Conservation (phyloP, 441 rosid genomes). For the Populus trichocarpa region DNA sequence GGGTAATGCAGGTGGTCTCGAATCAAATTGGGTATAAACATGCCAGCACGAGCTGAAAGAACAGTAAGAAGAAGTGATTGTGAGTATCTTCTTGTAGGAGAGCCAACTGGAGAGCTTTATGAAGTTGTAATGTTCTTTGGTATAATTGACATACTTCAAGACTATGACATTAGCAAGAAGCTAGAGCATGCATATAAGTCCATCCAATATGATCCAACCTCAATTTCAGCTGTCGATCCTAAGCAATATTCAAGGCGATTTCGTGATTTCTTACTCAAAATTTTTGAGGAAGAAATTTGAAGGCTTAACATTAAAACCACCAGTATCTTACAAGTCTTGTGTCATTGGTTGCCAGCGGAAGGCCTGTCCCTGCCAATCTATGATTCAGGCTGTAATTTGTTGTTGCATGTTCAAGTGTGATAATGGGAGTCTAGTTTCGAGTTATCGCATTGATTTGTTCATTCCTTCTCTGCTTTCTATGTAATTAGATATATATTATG, state of each 20-base stretch:
- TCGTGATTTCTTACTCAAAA: slow-evolving; percentile 78
- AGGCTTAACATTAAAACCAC: neutral
- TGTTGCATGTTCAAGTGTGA: neutral
- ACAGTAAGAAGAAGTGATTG: slow-evolving; percentile 56
- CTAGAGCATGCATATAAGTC: slow-evolving; percentile 94
- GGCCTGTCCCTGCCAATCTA: neutral
- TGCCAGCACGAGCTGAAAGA: slow-evolving; percentile 76
- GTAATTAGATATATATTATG: neutral
- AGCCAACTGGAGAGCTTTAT: slow-evolving; percentile 71
- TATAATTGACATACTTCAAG: slow-evolving; percentile 63
- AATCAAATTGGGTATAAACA: slow-evolving; percentile 64
- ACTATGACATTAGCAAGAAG: slow-evolving; percentile 56
- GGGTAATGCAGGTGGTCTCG: slow-evolving; percentile 59
- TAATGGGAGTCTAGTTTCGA: neutral
- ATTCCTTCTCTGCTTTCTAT: neutral
- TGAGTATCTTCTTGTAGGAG: slow-evolving; percentile 76
- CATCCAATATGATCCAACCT: slow-evolving; percentile 88
- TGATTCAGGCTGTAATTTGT: neutral
- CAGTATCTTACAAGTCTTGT: neutral
- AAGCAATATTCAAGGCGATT: slow-evolving; percentile 89
- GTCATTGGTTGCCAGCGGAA: neutral
- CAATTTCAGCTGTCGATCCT: slow-evolving; percentile 98
- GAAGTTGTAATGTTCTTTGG: slow-evolving; percentile 81
- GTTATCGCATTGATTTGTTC: neutral
- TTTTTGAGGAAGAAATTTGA: slow-evolving; percentile 68